Base-by-base conservation (phyloP, 2,329 filamentous ascomycete genomes). In the Diplodia sapinea region DNA sequence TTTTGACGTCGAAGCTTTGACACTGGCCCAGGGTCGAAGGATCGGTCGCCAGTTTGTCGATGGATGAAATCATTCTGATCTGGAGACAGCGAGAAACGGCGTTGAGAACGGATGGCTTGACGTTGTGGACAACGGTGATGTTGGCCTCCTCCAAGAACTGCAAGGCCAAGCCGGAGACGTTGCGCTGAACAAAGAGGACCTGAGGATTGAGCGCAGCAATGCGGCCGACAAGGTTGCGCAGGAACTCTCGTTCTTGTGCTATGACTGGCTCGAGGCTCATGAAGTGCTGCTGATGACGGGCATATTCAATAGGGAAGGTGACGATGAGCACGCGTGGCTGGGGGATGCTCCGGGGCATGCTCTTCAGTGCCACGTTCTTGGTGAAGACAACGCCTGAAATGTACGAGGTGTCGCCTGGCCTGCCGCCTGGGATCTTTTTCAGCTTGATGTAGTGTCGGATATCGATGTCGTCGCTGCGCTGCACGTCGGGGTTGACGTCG, bases 261-360 rank as follows among this genome's bases (percentile, higher is more conserved):
- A 99, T 97, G 67, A 99, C 93, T 49, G 94, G 94, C 73, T 98
- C 93, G 61, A 99, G 82, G 73, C 95, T 99, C 94, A 99, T 97
- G 77, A 99, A 98, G 77, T 98, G 94, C 70, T 92, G 87, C 75
- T 94, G 90, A 72, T 97, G 93, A 49, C 95, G 88, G 68, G 96
- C 92, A 78, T 99, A 99, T 76, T 99, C 95, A 68, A 99, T 92
- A 0, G 95, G 89, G 75, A 99, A 99, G 0, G 93, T 94, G 68
- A 99, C 90, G 70, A 99, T 92, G 59, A 97, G 86, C 69, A 99
- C 95, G 38, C 93, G 89, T 3, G 95, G 95, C 66, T 92, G 90
- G 13, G 85, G 79, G 70, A 98, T 95, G 70, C 88, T 92, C 68
- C 95, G 88, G 20, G 92, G 90, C 95, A 99, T 99, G 78, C 91